These are phyloP conservation scores for Fraxinus baroniana DNA, from an alignment of 305 asterid genomes.

Conservation along the genomic window DNA sequence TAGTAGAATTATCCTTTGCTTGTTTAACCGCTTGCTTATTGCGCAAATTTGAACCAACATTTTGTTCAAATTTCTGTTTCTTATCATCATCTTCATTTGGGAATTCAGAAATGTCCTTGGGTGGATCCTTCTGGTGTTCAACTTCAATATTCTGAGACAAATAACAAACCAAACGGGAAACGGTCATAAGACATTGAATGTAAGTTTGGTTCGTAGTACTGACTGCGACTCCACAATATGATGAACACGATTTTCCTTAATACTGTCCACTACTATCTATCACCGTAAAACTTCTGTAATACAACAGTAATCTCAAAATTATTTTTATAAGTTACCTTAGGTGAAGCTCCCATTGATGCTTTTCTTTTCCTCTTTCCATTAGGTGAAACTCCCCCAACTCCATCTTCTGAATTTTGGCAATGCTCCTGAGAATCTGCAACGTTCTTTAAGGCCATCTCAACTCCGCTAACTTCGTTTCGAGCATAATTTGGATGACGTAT, in stretches of 20 bases:
- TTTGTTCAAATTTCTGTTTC: slow-evolving; percentile 47
- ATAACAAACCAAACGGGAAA: slow-evolving; percentile 6
- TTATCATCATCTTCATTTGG: slow-evolving; percentile 55
- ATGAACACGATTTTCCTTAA: neutral
- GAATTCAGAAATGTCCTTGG: slow-evolving; percentile 48
- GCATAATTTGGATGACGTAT: slow-evolving; percentile 33
- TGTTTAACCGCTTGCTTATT: slow-evolving; percentile 54
- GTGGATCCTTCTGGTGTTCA: slow-evolving; percentile 43
- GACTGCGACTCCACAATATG: neutral
- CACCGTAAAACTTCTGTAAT: neutral
- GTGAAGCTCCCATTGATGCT: slow-evolving; percentile 33
- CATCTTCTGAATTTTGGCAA: slow-evolving; percentile 44
- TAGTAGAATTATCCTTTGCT: slow-evolving; percentile 40
- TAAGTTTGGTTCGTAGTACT: neutral
- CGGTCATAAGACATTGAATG: neutral
- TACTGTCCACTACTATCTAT: neutral
- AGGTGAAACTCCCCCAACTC: slow-evolving; percentile 42
- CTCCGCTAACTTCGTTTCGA: slow-evolving; percentile 22
- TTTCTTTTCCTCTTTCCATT: slow-evolving; percentile 70
- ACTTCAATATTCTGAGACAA: slow-evolving; percentile 48
- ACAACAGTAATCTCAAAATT: neutral
- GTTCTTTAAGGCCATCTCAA: slow-evolving; percentile 7
- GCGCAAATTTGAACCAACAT: slow-evolving; percentile 32
- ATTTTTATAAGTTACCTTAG: slow-evolving; percentile 27
- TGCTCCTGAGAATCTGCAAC: slow-evolving; percentile 29